Evolutionary conservation across 495 filamentous ascomycete genomes (phyloP).

Genomic region (Xylaria cubensis): DNA sequence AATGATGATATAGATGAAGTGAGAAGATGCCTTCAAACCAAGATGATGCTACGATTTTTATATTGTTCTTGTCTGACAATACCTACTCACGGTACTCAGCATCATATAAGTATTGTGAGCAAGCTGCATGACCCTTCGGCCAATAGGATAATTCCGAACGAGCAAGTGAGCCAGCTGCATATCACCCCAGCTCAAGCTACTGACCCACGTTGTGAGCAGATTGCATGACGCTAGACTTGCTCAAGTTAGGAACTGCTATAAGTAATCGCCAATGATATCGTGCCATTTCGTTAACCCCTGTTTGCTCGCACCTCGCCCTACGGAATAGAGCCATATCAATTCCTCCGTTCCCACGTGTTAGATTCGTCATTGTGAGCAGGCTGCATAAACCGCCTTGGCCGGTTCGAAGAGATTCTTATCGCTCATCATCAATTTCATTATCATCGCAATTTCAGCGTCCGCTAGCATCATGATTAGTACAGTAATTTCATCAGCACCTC

Average conservation of each 20-base stretch:
- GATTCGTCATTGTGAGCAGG: slow-evolving; percentile 43
- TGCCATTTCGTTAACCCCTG: not conserved
- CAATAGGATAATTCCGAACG: slow-evolving; percentile 37
- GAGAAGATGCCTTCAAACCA: slow-evolving; percentile 1
- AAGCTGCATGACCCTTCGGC: slow-evolving; percentile 32
- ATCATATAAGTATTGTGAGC: slow-evolving; percentile 36
- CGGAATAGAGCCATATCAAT: slow-evolving; percentile 33
- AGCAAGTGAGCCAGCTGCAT: slow-evolving; percentile 45
- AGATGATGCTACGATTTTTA: slow-evolving; percentile 36
- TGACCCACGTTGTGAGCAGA: slow-evolving; percentile 43
- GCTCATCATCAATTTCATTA: slow-evolving; percentile 24
- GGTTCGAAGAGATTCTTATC: slow-evolving; percentile 27
- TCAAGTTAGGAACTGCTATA: not conserved
- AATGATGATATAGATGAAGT: slow-evolving; percentile 7
- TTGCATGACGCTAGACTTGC: slow-evolving; percentile 44
- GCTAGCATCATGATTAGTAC: slow-evolving; percentile 43
- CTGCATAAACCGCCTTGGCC: slow-evolving; percentile 41
- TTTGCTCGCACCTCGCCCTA: not conserved
- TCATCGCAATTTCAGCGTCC: slow-evolving; percentile 35
- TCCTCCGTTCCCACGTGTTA: slow-evolving; percentile 36
- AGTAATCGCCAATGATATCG: not conserved
- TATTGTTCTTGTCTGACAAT: slow-evolving; percentile 32
- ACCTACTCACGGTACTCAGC: slow-evolving; percentile 29
- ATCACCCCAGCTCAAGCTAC: not conserved
- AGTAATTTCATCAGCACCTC: slow-evolving; percentile 38